phyloP scores from a whole-genome alignment of 2,329 filamentous ascomycete species.

The Amesomyces nigricolor region DNA sequence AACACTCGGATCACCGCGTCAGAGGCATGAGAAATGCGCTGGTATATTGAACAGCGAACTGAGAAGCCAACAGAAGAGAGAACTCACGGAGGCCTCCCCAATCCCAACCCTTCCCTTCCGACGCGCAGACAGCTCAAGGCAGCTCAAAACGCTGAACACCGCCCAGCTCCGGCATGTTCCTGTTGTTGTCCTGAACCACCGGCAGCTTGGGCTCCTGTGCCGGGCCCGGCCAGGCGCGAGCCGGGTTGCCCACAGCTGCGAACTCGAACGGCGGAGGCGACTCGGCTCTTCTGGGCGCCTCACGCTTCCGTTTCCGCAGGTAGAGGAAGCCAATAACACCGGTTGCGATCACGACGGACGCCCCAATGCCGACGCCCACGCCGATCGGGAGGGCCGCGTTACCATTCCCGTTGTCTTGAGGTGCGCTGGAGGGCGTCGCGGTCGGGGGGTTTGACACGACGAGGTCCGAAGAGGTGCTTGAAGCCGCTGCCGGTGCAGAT shows the following conservation, averaged over 20 bases:
- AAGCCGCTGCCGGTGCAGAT: neutral
- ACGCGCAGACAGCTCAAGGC: neutral
- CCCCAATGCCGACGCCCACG: constrained; percentile 16
- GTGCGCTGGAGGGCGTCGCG: neutral
- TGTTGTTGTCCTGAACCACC: neutral
- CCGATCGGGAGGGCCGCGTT: constrained; percentile 13
- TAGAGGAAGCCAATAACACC: constrained; percentile 19
- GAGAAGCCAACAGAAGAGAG: neutral
- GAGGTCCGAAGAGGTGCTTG: neutral
- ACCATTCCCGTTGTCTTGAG: neutral
- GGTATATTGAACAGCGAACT: neutral
- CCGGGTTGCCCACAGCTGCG: neutral
- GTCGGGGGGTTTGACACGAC: neutral
- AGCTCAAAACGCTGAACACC: constrained; percentile 1
- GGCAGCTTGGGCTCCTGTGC: neutral
- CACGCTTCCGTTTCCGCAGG: constrained; percentile 15
- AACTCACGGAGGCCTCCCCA: neutral
- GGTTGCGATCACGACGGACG: constrained; percentile 9
- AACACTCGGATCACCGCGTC: no score
- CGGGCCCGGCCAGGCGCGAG: neutral
- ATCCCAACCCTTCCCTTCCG: neutral
- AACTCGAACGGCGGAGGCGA: constrained; percentile 19
- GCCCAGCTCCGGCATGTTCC: neutral
- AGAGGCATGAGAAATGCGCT: neutral
- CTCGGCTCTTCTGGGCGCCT: constrained; percentile 16